phyloP scores from a whole-genome alignment of 176 grass and related monocot species.

The Aegilops sharonensis region DNA sequence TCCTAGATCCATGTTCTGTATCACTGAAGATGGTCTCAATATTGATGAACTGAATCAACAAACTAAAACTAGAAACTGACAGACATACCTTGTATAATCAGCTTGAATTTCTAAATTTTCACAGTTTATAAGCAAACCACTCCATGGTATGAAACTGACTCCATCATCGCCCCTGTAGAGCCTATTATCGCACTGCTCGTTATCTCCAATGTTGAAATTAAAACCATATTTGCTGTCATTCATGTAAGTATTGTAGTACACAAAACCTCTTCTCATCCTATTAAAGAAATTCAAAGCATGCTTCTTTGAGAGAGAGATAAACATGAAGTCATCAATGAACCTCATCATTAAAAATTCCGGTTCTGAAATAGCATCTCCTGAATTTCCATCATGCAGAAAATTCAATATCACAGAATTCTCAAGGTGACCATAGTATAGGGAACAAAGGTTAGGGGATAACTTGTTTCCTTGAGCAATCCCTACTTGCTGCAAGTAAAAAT shows the following conservation, averaged over 20 bases:
- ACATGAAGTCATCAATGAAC: conserved; percentile 88
- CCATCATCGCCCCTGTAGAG: conserved; percentile 71
- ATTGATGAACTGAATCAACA: conserved; percentile 31
- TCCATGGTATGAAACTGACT: conserved; percentile 85
- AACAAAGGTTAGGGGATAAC: conserved; percentile 81
- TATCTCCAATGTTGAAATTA: conserved; percentile 59
- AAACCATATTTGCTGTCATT: conserved; percentile 73
- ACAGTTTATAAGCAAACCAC: conserved; percentile 92
- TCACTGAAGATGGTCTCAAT: neutral
- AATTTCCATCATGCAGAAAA: conserved; percentile 42
- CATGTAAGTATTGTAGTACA: conserved; percentile 79
- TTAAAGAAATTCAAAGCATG: conserved; percentile 63
- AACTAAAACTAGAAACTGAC: conserved; percentile 11
- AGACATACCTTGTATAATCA: conserved; percentile 87
- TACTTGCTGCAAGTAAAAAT: conserved; percentile 74
- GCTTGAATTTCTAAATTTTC: conserved; percentile 91
- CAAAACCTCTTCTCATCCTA: conserved; percentile 70
- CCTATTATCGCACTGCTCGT: conserved; percentile 41
- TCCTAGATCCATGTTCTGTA: neutral
- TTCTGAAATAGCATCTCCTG: conserved; percentile 15
- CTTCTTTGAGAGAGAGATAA: conserved; percentile 75
- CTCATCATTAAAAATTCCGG: conserved; percentile 64
- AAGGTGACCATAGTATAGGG: conserved; percentile 76
- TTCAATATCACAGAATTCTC: conserved; percentile 61
- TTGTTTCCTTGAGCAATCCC: conserved; percentile 85